Conservation (phyloP, 2,329 filamentous ascomycete genomes). For the Fusarium pseudoanthophilum region DNA sequence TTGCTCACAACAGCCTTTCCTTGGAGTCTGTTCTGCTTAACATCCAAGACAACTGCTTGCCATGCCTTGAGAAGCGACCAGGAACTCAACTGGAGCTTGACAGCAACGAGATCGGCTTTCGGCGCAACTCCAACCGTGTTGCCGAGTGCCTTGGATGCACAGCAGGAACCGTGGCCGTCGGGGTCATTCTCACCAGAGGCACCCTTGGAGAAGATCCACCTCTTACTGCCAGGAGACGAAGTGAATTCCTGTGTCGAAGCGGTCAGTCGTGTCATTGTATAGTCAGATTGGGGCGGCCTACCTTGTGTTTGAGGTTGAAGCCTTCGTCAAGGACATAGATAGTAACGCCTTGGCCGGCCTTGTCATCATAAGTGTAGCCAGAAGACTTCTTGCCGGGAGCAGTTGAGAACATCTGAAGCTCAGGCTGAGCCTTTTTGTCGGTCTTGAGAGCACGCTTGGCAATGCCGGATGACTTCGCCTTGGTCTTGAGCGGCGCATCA, state of each 20-base stretch:
- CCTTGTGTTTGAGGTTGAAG: background rate
- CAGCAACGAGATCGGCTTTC: background rate
- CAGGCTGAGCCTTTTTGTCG: background rate
- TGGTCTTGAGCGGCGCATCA: background rate
- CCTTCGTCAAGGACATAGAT: background rate
- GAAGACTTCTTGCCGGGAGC: background rate
- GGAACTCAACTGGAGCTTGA: background rate
- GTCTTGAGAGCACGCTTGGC: background rate
- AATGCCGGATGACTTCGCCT: rapidly evolving
- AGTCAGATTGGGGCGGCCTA: no score
- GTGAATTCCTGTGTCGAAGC: background rate
- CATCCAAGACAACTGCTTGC: background rate
- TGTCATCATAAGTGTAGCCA: background rate
- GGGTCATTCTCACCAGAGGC: background rate
- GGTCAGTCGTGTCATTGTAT: background rate
- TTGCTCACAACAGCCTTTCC: background rate
- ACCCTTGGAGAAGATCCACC: background rate
- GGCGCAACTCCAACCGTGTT: background rate
- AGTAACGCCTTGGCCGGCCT: background rate
- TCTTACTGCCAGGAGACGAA: background rate
- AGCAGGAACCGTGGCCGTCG: background rate
- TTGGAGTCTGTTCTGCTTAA: background rate
- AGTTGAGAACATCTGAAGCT: background rate
- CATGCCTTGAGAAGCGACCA: background rate
- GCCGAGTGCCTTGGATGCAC: background rate